Evolutionary conservation across 345 rosid species (phyloP), one percentile per base, ranked within the genome.

Genomic region (Mangifera indica): DNA sequence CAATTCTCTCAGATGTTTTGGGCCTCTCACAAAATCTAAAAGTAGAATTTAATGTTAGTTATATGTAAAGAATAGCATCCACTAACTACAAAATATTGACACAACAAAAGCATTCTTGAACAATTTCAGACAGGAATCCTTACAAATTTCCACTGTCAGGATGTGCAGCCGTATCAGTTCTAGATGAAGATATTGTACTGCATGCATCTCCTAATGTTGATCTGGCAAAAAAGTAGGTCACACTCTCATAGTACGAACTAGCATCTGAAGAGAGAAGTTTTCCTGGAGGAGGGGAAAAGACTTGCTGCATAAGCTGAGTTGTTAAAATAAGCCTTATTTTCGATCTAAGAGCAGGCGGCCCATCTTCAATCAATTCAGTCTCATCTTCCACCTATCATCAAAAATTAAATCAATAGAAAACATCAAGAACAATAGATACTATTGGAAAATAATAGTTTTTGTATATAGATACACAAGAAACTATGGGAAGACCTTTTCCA

Each of bases 271-370:
- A 76, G 63, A 93, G 82, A 71, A 89, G 80, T 55, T 75, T 73
- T 22, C 85, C 84, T 17, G 82, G 77, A 72, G 97, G 87, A 32
- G 91, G 84, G 56, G 45, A 45, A 77, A 87, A 78, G 48, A 91
- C 71, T 58, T 87, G 88, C 85, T 95, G 99, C 86, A 88, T 85
- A 71, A 95, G 91, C 69, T 91, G 96, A 21, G 89, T 79, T 24
- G 98, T 86, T 83, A 87, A 69, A 69, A 89, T 69, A 73, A 89
- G 85, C 81, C 98, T 91, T 86, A 87, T 88, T 87, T 82, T 95
- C 63, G 93, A 81, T 78, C 87, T 86, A 67, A 80, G 65, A 46
- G 75, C 26, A 9, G 82, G 83, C 44, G 62, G 70, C 42, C 79
- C 80, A 73, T 89, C 93, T 63, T 85, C 93, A 68, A 74, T 72